Base-by-base conservation (phyloP, 2,329 filamentous ascomycete genomes). In the Parastagonospora nodorum region DNA sequence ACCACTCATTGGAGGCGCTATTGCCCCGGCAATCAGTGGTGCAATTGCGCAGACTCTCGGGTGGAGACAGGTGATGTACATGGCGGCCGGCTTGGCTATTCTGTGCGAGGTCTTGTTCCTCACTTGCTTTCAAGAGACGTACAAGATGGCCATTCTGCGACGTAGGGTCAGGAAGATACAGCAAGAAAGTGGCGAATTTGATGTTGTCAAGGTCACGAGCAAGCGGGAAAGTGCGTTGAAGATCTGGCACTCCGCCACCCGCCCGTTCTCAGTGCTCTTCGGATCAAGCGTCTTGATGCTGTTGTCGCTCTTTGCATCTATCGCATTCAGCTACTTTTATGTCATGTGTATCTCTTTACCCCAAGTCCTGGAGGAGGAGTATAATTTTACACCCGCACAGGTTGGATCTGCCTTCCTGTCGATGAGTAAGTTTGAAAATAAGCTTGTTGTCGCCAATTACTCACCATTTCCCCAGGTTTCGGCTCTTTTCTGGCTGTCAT, bases 91-190 rank as follows among this genome's bases (percentile, higher is more conserved):
- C 0, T 61, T 86, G 27, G 80, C 82, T 0, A 64, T 74, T 5
- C 54, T 74, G 1, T 82, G 79, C 54, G 82, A 84, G 65, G 29
- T 82, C 0, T 42, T 78, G 4, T 82, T 85, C 53, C 64, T 86
- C 7, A 71, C 72, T 0, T 78, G 73, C 60, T 84, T 83, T 60
- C 71, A 77, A 5, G 85, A 88, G 72, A 88, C 85, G 10, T 88
- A 87, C 68, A 81, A 80, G 60, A 77, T 84, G 35, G 72, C 77
- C 1, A 84, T 87, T 39, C 68, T 87, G 36, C 63, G 57, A 50
- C 50, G 43, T 28, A 66, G 48, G 50, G 51, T 55, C 45, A 67
- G 51, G 44, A 65, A 42, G 48, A 52, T 62, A 24, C 63, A 55
- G 37, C 50, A 61, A 14, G 48, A 58, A 33, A 53, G 46, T 36